Conservation (phyloP, 2,329 filamentous ascomycete species). For the Metarhizium anisopliae region DNA sequence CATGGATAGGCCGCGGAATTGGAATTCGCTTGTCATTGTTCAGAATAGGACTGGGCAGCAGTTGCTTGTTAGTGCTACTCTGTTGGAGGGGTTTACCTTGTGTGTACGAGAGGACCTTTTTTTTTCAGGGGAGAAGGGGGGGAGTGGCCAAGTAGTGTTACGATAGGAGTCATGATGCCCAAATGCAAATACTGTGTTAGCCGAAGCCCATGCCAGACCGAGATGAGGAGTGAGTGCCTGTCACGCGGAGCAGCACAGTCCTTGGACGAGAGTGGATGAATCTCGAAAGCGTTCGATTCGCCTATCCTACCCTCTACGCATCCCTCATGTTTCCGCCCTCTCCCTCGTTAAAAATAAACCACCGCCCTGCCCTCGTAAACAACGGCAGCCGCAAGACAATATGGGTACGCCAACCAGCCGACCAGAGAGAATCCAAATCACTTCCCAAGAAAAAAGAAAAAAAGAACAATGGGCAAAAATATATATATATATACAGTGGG, state of each 20-base stretch:
- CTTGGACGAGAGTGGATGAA: not conserved
- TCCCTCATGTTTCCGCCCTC: not conserved
- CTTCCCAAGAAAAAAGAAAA: not conserved
- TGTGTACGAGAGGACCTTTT: not conserved
- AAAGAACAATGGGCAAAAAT: not conserved
- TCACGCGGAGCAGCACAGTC: no score
- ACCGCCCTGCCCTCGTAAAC: not conserved
- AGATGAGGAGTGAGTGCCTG: no score
- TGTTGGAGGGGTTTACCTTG: not conserved
- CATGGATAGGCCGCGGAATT: not conserved
- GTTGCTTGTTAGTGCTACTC: not conserved
- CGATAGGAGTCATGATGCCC: not conserved
- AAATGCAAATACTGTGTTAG: not conserved
- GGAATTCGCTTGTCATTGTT: not conserved
- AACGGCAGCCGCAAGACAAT: not conserved
- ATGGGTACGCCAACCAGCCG: not conserved
- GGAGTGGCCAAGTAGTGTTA: not conserved
- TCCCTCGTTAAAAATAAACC: not conserved
- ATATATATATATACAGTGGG: not conserved
- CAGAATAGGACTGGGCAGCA: not conserved
- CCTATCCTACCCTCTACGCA: not conserved
- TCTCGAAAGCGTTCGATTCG: not conserved
- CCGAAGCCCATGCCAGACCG: no score
- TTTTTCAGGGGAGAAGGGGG: not conserved
- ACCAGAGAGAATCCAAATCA: not conserved